phyloP scores from a whole-genome alignment of 2,329 filamentous ascomycete genomes.

The Cordyceps cateniannulata region DNA sequence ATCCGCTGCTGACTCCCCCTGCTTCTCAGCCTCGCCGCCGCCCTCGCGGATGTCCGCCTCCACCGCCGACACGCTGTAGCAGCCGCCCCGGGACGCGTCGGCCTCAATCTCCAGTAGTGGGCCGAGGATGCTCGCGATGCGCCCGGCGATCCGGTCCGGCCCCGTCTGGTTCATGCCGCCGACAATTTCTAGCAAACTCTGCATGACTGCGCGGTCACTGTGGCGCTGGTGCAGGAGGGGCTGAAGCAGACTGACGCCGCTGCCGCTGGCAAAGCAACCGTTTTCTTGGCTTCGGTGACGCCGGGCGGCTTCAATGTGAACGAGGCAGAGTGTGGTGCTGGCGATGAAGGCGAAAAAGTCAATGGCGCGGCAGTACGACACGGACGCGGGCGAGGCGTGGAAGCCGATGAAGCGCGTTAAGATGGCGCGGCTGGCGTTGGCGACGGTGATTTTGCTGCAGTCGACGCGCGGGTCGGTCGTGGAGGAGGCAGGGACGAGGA shows the following conservation, averaged over 20 bases:
- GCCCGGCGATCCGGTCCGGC: slow-evolving; percentile 32
- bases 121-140: slow-evolving; percentile 33
- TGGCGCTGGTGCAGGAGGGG: slow-evolving; percentile 33
- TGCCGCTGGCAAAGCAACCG: not conserved
- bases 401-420: slow-evolving; percentile 40
- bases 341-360: slow-evolving; percentile 46
- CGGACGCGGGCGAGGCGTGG: slow-evolving; percentile 31
- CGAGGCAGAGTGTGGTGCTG: slow-evolving; percentile 41
- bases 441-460: slow-evolving; percentile 37
- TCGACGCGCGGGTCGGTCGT: slow-evolving; percentile 31
- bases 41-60: not conserved
- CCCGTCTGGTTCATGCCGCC: slow-evolving; percentile 26
- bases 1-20: slow-evolving; percentile 17
- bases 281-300: slow-evolving; percentile 14
- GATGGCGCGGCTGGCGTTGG: slow-evolving; percentile 43
- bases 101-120: slow-evolving; percentile 37
- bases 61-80: slow-evolving; percentile 16
- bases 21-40: slow-evolving; percentile 12
- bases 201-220: slow-evolving; percentile 34
- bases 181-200: slow-evolving; percentile 30
- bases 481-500: slow-evolving; percentile 29
- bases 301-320: slow-evolving; percentile 33
- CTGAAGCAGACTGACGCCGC: slow-evolving; percentile 19
- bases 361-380: slow-evolving; percentile 38
- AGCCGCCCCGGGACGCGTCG: slow-evolving; percentile 23